Evolutionary conservation across 192 early-diverging fungal genomes (phyloP), one percentile per base, ranked within the genome.

Genomic region (Bifiguratus adelaidae): DNA sequence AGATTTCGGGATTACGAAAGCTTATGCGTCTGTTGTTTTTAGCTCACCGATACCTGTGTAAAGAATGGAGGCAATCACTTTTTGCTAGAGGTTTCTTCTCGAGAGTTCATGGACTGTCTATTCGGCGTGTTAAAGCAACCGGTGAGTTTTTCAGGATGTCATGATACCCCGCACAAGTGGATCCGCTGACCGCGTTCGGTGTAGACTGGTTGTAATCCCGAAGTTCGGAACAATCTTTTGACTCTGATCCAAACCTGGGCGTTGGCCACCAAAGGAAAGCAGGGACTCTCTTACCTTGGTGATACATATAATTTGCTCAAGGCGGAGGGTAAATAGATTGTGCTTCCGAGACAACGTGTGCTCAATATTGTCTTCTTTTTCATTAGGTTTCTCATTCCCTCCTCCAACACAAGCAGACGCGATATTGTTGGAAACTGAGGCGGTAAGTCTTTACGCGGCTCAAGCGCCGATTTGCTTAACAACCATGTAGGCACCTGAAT

Each of bases 61-160:
- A 99, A 99, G 64, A 99, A 99, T 62, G 83, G 85, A 23, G 95
- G 95, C 2, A 58, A 68, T 21, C 77, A 85, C 29, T 90, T 99
- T 58, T 60, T 95, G 32, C 71, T 79, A 11, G 89, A 96, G 58
- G 68, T 97, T 30, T 83, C 92, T 7, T 74, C 78, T 6, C 71
- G 86, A 29, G 93, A 96, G 35, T 96, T 99, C 61, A 76, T 91
- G 27, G 92, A 96, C 58, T 77, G 85, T 35, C 56, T 96, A 30
- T 74, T 77, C 0, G 71, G 71, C 1, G 53, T 94, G 9, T 49
- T 76, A 15, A 73, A 70, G 16, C 44, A 68, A 16, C 63, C 67
- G 20, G 81, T 81, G 79, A 55, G 61, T 52, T 12, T 32, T 16
- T 4, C 11, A 29, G 29, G 8, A 58, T 30, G 30, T n/a, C 32